These are phyloP conservation scores for Hanseniaspora vineae DNA, from an alignment of 805 yeast species.

Conservation along the genomic window DNA sequence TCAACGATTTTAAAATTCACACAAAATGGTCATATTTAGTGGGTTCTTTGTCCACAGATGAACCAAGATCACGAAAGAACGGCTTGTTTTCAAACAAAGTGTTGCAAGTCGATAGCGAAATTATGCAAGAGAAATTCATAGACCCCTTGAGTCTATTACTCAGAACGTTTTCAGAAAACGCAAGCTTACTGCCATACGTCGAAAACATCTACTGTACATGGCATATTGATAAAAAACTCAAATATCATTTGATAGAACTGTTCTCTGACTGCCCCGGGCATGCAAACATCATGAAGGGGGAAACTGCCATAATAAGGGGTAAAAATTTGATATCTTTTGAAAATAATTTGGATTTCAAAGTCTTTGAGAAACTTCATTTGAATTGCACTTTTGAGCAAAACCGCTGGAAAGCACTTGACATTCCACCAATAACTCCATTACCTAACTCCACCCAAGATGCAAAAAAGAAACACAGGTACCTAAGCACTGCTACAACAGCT, in stretches of 20 bases:
- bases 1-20: not conserved
- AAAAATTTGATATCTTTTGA: conserved; percentile 1
- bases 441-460: not conserved
- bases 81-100: no score
- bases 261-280: not conserved
- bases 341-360: conserved; percentile 2
- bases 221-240: conserved; percentile 1
- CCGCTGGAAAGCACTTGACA: not conserved
- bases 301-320: not conserved
- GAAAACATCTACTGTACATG: conserved; percentile 2
- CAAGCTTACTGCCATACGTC: not conserved
- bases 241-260: not conserved
- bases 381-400: not conserved
- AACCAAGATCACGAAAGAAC: no score
- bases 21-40: not conserved
- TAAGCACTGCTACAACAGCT: not conserved
- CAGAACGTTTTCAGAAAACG: not conserved
- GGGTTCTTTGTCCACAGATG: no score
- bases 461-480: not conserved
- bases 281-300: not conserved
- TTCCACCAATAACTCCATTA: not conserved
- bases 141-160: not conserved
- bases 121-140: no score
- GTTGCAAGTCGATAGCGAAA: no score
- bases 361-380: not conserved